Evolutionary conservation across 1,139 yeast genomes (phyloP), one percentile per base, ranked within the genome.

Genomic region (Suhomyces wounanorum): DNA sequence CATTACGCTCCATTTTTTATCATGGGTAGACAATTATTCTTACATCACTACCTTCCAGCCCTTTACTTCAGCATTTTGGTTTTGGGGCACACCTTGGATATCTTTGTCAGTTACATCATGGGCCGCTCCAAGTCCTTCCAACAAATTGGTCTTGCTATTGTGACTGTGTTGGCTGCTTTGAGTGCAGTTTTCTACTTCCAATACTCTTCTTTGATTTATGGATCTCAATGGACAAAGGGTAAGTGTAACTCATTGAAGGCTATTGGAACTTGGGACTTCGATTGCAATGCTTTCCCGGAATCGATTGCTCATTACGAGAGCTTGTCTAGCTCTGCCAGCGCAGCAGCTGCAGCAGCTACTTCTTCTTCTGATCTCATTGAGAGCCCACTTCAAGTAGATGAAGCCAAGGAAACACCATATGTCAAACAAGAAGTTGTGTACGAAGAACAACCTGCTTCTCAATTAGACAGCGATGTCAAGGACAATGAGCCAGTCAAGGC

Each of bases 1-100:
- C 98, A 94, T 69, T 89, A 85, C 66, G 72, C 80, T 60, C 99
- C 99, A 55, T 92, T 94, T 52, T 92, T 83, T 76, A 75, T 94
- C 55, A 92, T 92, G 98, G 94, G 87, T 28, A 86, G 98, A 70
- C 98, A 91, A 72, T 74, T 94, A 69, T 92, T 92, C 75, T 76
- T 94, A 62, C 97, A 92, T 67, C 98, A 92, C 69, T 92, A 94
- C 68, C 75, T 94, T 59, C 97, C 96, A 50, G 87, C 97, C 3
- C 83, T 89, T 47, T 94, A 91, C 73, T 92, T 94, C 69, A 96
- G 94, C 43, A 78, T 92, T 50, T 78, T 94, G 58, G 91, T 92
- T 0, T 73, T 94, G 53, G 94, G 95, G 26, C 97, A 91, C 66
- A 77, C 82, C 52, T 79, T 91, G 59, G 97, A 94, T 64, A 75